A percentile compares a stretch with the other conserved stretches of the same genome.
phyloP scores from a whole-genome alignment of 2,329 filamentous ascomycete species.

The Diaporthe aspalathi region DNA sequence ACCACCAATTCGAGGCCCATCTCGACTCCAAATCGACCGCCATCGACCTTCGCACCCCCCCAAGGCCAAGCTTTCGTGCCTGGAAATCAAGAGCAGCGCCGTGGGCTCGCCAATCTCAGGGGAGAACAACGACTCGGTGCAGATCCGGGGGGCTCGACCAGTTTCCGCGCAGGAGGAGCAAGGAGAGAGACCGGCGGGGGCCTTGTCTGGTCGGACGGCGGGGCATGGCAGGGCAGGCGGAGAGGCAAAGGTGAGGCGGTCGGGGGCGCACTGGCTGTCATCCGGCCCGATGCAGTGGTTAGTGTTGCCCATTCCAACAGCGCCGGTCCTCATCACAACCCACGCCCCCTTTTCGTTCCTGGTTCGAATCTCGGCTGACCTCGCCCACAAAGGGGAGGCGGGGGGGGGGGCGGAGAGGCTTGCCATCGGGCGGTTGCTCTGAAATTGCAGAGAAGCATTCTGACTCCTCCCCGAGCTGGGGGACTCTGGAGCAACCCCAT shows the following conservation, averaged over 20 bases:
- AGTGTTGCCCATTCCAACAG: constrained; percentile 2
- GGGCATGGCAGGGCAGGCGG: too few species aligned
- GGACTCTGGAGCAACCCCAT: not conserved
- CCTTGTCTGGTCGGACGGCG: too few species aligned
- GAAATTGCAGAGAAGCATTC: constrained; percentile 16
- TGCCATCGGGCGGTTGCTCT: constrained; percentile 1
- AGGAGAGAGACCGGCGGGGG: too few species aligned
- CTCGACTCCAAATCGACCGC: constrained; percentile 13
- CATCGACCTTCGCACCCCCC: constrained; percentile 3
- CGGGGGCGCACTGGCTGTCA: constrained; percentile 23
- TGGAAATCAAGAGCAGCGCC: constrained; percentile 19
- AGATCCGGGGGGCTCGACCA: constrained; percentile 8
- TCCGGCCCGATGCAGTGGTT: too few species aligned
- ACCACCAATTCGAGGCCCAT: not conserved
- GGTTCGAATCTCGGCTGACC: constrained; percentile 17
- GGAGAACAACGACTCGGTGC: not conserved
- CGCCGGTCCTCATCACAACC: constrained; percentile 23
- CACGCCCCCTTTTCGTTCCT: constrained; percentile 20
- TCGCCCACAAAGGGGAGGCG: constrained; percentile 29
- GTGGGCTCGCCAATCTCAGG: constrained; percentile 25
- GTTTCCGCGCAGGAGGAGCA: not conserved
- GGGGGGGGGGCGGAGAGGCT: too few species aligned
- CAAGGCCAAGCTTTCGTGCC: constrained; percentile 14
- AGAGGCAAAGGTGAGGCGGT: not conserved
- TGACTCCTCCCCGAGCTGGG: not conserved